phyloP scores from a whole-genome alignment of 768 basidiomycete species.

The Pluteus cervinus region DNA sequence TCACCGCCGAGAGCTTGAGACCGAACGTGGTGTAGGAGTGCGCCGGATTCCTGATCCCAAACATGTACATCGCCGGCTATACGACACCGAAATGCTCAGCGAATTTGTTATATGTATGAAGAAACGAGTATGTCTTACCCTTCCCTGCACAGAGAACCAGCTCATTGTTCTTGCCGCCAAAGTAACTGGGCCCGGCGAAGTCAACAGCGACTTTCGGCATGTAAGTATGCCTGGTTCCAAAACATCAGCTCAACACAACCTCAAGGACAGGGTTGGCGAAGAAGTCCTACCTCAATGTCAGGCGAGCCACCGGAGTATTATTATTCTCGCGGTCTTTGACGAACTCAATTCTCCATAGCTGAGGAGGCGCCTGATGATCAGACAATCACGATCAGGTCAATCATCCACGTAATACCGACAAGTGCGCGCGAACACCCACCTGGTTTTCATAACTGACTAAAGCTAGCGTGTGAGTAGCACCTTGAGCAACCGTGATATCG shows the following conservation, averaged over 20 bases:
- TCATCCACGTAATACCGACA: not conserved
- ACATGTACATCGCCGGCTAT: conserved; percentile 79
- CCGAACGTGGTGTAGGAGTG: conserved; percentile 63
- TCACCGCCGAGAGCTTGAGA: conserved; percentile 61
- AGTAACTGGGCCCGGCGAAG: conserved; percentile 78
- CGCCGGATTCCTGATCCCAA: conserved; percentile 79
- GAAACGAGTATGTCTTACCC: conserved; percentile 29
- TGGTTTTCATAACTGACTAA: conserved; percentile 72
- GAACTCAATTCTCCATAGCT: conserved; percentile 68
- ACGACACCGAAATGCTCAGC: not conserved
- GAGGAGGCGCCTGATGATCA: conserved; percentile 72
- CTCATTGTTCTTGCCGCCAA: conserved; percentile 76
- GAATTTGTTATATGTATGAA: not conserved
- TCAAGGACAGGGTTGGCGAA: conserved; percentile 6
- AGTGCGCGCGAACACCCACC: conserved; percentile 26
- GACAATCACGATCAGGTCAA: not conserved
- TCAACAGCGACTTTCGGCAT: conserved; percentile 63
- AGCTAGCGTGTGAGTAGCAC: conserved; percentile 53
- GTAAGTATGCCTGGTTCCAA: conserved; percentile 54
- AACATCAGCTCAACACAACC: conserved; percentile 11
- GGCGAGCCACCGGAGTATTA: conserved; percentile 24
- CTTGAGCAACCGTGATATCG: conserved; percentile 55
- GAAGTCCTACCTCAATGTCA: conserved; percentile 31
- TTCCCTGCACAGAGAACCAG: conserved; percentile 75
- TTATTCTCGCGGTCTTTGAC: conserved; percentile 50